phyloP scores from a whole-genome alignment of 1,284 basidiomycete genomes.

The Phlebopus sp. region DNA sequence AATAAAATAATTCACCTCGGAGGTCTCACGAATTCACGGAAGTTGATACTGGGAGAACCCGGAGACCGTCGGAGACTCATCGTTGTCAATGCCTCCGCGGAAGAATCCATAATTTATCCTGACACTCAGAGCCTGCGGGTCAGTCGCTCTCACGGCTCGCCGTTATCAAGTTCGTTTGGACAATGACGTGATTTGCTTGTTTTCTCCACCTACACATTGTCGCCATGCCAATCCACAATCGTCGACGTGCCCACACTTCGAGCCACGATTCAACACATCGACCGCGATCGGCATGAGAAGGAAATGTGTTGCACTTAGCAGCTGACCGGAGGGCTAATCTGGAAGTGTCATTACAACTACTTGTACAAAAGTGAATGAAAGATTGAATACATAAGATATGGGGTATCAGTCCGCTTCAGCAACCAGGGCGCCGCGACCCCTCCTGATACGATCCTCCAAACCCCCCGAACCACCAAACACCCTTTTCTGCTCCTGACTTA shows the following conservation, averaged over 20 bases:
- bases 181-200: not conserved
- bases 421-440: slow-evolving; percentile 64
- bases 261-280: not conserved
- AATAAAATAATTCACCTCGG: not conserved
- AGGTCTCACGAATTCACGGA: not conserved
- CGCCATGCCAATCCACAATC: not conserved
- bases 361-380: slow-evolving; percentile 7
- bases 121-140: slow-evolving; percentile 1
- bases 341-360: slow-evolving; percentile 2
- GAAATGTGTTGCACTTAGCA: too few relatives aligned
- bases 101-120: not conserved
- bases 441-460: slow-evolving; percentile 70
- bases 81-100: slow-evolving; percentile 1
- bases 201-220: not conserved
- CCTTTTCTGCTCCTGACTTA: slow-evolving; percentile 72
- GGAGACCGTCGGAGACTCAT: not conserved
- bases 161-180: not conserved
- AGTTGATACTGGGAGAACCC: slow-evolving; percentile 2
- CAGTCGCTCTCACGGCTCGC: not conserved
- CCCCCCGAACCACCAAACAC: slow-evolving; percentile 74
- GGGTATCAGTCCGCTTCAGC: slow-evolving; percentile 48
- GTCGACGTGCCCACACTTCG: not conserved
- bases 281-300: too few relatives aligned
- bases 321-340: too few relatives aligned
- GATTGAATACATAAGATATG: slow-evolving; percentile 1